These are phyloP conservation scores for Exserohilum turcica DNA, from an alignment of 2,329 filamentous ascomycete genomes.

Conservation along the genomic window DNA sequence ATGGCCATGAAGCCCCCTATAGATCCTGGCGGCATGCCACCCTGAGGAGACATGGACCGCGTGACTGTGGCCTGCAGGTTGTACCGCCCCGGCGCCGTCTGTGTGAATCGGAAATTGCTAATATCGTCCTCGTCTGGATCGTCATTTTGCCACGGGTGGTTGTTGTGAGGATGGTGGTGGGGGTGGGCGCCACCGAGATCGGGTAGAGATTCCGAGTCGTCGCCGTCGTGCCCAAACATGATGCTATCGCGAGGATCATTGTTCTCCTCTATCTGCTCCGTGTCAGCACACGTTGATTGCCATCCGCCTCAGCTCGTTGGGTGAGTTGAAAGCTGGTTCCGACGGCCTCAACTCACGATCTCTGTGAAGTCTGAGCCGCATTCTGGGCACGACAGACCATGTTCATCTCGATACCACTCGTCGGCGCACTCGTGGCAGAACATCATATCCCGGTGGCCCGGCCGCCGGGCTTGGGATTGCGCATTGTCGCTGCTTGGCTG, in stretches of 20 bases:
- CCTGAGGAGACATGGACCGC: conserved; percentile 37
- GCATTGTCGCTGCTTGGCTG: conserved; percentile 24
- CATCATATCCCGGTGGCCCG: conserved; percentile 67
- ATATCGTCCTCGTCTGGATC: conserved; percentile 58
- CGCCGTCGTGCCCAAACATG: conserved; percentile 34
- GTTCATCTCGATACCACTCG: conserved; percentile 79
- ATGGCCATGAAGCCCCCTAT: conserved; percentile 54
- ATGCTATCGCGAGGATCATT: conserved; percentile 65
- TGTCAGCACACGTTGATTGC: conserved; percentile 24
- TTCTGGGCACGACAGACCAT: conserved; percentile 73
- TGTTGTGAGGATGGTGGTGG: conserved; percentile 49
- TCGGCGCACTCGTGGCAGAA: conserved; percentile 82
- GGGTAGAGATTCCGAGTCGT: conserved; percentile 37
- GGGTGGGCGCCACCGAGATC: conserved; percentile 32
- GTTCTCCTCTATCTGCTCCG: conserved; percentile 54
- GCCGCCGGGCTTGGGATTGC: conserved; percentile 21
- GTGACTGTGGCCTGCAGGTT: conserved; percentile 45
- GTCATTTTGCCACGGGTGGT: conserved; percentile 57
- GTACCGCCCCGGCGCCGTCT: conserved; percentile 42
- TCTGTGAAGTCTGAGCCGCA: conserved; percentile 82
- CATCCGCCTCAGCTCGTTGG: conserved; percentile 5
- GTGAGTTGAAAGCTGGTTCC: conserved; percentile 13
- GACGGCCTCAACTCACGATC: conserved; percentile 66
- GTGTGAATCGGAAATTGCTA: conserved; percentile 52
- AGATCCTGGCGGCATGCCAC: conserved; percentile 27